These are phyloP conservation scores for Suillus luteus DNA, from an alignment of 768 basidiomycete species.

Conservation along the genomic window DNA sequence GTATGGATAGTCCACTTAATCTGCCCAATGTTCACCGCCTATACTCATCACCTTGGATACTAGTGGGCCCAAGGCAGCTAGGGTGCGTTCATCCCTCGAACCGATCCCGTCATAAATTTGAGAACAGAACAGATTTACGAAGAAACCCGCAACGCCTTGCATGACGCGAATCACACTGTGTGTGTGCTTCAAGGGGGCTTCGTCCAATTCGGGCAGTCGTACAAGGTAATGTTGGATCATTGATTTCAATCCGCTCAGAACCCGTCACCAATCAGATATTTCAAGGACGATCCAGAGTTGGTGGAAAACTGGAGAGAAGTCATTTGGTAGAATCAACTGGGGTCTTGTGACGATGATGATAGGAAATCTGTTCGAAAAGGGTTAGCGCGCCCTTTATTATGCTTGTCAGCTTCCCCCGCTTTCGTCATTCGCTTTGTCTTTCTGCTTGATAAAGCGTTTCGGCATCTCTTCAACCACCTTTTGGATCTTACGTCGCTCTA, in stretches of 20 bases:
- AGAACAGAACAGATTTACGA: conserved; percentile 60
- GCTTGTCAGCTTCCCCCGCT: conserved; percentile 8
- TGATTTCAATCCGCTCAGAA: background rate
- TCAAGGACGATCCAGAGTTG: conserved; percentile 62
- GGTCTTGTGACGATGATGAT: background rate
- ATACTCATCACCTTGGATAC: conserved; percentile 15
- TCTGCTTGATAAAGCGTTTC: conserved; percentile 50
- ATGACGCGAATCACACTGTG: conserved; percentile 55
- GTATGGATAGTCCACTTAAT: conserved; percentile 42
- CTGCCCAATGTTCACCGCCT: background rate
- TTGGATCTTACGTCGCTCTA: conserved; percentile 56
- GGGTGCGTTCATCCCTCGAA: conserved; percentile 43
- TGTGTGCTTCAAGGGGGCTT: conserved; percentile 75
- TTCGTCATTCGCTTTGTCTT: conserved; percentile 26
- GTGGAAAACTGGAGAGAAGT: conserved; percentile 78
- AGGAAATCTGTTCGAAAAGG: background rate
- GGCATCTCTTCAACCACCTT: conserved; percentile 64
- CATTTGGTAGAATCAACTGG: conserved; percentile 49
- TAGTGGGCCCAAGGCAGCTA: conserved; percentile 82
- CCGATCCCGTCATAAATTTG: background rate
- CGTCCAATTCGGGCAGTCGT: conserved; percentile 65
- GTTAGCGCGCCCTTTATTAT: background rate
- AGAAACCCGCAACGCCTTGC: conserved; percentile 54
- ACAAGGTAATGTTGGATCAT: conserved; percentile 46
- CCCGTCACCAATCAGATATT: background rate